Percentiles rank a stretch among this genome's conserved stretches.
Conservation (phyloP, 148 eudicot genomes). For the Vaccinium macrocarpon region DNA sequence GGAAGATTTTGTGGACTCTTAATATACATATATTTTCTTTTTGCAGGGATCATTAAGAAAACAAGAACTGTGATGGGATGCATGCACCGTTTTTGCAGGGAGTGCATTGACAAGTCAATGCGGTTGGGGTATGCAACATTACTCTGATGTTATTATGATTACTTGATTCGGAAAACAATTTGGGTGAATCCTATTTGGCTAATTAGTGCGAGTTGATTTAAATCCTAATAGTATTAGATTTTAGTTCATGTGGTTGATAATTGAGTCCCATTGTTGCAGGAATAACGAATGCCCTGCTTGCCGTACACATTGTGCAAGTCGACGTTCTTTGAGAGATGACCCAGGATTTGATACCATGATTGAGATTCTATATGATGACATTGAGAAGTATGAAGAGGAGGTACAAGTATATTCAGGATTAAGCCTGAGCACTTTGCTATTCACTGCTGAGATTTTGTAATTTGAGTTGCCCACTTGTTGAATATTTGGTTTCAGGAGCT, state of each 20-base stretch:
- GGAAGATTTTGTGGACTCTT: not conserved
- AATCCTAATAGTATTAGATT: not conserved
- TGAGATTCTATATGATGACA: conserved; percentile 46
- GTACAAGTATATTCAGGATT: conserved; percentile 35
- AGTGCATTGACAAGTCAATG: conserved; percentile 99
- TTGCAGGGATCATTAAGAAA: conserved; percentile 84
- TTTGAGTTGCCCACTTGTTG: not conserved
- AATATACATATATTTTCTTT: conserved; percentile 12
- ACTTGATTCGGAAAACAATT: conserved; percentile 3
- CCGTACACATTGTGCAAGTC: conserved; percentile 61
- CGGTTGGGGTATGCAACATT: conserved; percentile 69
- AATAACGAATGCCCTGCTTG: conserved; percentile 63
- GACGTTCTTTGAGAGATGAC: conserved; percentile 61
- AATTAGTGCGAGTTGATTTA: not conserved
- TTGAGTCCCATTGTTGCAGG: conserved; percentile 21
- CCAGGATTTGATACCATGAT: conserved; percentile 44
- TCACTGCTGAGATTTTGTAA: not conserved
- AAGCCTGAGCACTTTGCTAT: not conserved
- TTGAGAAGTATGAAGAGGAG: conserved; percentile 54
- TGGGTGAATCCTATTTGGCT: not conserved
- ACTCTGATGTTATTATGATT: conserved; percentile 14
- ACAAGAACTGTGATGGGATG: conserved; percentile 98
- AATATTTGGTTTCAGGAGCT: conserved; percentile 41
- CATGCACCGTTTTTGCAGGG: conserved; percentile 96
- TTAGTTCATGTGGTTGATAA: not conserved